Conservation (phyloP, 108 stramenopile species). For the Parmales sp. region DNA sequence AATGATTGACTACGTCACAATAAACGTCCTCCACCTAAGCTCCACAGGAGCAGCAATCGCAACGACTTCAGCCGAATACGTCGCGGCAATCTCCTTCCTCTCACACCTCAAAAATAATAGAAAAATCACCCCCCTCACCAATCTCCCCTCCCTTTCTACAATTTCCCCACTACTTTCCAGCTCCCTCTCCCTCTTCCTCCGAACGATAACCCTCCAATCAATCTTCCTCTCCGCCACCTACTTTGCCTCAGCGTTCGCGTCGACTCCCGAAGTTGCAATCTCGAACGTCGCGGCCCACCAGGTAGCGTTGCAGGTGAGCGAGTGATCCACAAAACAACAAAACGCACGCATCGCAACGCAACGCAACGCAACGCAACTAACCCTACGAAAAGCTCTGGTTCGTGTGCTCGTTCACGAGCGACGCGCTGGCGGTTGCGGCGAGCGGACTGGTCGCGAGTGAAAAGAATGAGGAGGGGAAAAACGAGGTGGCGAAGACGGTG, state of each 20-base stretch:
- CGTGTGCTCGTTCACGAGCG: constrained; percentile 64
- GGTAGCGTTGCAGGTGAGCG: constrained; percentile 69
- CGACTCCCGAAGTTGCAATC: constrained; percentile 34
- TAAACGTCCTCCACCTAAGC: constrained; percentile 45
- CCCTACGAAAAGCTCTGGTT: too few relatives aligned
- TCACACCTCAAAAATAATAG: background rate
- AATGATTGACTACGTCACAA: constrained; percentile 51
- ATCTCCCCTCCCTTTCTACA: constrained; percentile 3
- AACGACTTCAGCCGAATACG: constrained; percentile 72
- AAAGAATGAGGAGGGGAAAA: constrained; percentile 29
- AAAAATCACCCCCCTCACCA: background rate
- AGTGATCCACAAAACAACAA: too few relatives aligned
- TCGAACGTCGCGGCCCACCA: constrained; percentile 70
- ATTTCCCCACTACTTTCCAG: constrained; percentile 43
- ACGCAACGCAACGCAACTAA: too few relatives aligned
- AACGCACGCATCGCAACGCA: too few relatives aligned
- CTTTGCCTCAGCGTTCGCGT: constrained; percentile 55
- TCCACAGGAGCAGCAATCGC: constrained; percentile 72
- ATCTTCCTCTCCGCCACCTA: constrained; percentile 59
- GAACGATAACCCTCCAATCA: constrained; percentile 55
- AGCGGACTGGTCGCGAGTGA: constrained; percentile 73
- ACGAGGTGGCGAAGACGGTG: constrained; percentile 47
- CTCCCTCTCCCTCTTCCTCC: constrained; percentile 64
- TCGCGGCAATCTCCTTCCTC: constrained; percentile 57
- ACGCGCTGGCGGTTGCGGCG: constrained; percentile 66